Percentiles rank a stretch among this genome's conserved stretches.
These are phyloP conservation scores for Podaxis sp. DNA, from an alignment of 768 basidiomycete genomes.

Conservation along the genomic window DNA sequence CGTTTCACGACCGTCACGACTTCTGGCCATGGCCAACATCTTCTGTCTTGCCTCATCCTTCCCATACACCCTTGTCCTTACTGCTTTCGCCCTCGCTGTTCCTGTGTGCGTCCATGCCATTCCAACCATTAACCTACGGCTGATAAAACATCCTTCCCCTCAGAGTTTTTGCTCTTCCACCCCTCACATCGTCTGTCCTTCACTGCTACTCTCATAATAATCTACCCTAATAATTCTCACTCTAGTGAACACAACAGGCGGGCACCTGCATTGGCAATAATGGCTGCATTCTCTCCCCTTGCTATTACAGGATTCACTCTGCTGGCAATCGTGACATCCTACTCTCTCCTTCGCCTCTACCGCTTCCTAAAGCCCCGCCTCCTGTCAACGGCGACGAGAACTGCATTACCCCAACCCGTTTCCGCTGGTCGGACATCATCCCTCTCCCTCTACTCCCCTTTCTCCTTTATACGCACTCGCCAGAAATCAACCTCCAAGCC, in stretches of 20 bases:
- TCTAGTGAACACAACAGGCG: conserved; percentile 10
- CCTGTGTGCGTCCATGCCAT: conserved; percentile 2
- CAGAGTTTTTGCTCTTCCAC: conserved; percentile 8
- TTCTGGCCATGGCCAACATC: conserved; percentile 1
- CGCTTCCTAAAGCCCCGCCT: conserved; percentile 6
- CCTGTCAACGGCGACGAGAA: neutral
- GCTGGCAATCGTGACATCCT: conserved; percentile 11
- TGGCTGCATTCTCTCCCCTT: conserved; percentile 13
- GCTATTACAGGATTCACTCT: conserved; percentile 10
- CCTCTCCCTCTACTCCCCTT: conserved; percentile 8
- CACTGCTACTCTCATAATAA: neutral
- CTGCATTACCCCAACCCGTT: conserved; percentile 8
- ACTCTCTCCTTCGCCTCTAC: conserved; percentile 8
- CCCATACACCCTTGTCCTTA: neutral
- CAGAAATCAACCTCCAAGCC: conserved; percentile 7
- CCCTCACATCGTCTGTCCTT: conserved; percentile 15
- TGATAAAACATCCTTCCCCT: neutral
- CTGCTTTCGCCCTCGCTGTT: conserved; percentile 5
- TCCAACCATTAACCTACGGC: neutral
- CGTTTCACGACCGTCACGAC: conserved; percentile 9
- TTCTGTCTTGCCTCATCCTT: neutral
- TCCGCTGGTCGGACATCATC: conserved; percentile 14
- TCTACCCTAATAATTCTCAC: neutral
- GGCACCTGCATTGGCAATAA: conserved; percentile 6
- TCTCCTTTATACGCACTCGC: conserved; percentile 4